phyloP scores from a whole-genome alignment of 352 stramenopile genomes.

The Phytophthora tubulina region DNA sequence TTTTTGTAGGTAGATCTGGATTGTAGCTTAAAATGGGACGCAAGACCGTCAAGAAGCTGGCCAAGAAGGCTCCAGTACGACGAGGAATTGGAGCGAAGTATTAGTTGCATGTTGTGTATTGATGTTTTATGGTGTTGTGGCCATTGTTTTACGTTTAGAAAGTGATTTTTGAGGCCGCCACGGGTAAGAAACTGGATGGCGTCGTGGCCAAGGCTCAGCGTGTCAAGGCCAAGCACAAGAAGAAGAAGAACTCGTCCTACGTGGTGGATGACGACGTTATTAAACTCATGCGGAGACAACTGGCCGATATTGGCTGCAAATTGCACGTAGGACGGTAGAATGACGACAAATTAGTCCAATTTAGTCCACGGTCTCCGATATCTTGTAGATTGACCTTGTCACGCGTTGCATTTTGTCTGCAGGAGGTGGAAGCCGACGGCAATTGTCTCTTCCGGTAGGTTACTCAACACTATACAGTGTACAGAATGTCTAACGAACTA shows the following conservation, averaged over 20 bases:
- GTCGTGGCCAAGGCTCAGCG: background rate
- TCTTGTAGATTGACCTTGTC: slow-evolving; percentile 6
- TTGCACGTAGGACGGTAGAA: slow-evolving; percentile 41
- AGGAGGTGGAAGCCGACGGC: slow-evolving; percentile 84
- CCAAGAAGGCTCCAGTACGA: slow-evolving; percentile 53
- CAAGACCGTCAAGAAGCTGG: slow-evolving; percentile 37
- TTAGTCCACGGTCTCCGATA: slow-evolving; percentile 1
- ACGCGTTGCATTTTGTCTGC: slow-evolving; percentile 5
- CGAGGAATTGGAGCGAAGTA: slow-evolving; percentile 2
- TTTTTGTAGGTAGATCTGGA: slow-evolving; percentile 1
- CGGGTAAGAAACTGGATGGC: slow-evolving; percentile 34
- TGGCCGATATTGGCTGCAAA: slow-evolving; percentile 72
- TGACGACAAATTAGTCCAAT: background rate
- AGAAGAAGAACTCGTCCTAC: slow-evolving; percentile 41
- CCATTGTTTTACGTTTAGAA: slow-evolving; percentile 29
- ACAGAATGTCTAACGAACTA: slow-evolving; percentile 4
- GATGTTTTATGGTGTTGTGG: background rate
- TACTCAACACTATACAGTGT: background rate
- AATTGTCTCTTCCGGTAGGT: slow-evolving; percentile 87
- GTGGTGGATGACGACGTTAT: slow-evolving; percentile 61
- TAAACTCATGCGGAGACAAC: slow-evolving; percentile 62
- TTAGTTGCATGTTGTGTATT: background rate
- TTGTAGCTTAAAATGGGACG: slow-evolving; percentile 31
- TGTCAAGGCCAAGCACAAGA: slow-evolving; percentile 39
- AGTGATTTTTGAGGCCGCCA: slow-evolving; percentile 35